These are phyloP conservation scores for Protomyces pachydermus DNA, from an alignment of 1,139 yeast species.

Conservation along the genomic window DNA sequence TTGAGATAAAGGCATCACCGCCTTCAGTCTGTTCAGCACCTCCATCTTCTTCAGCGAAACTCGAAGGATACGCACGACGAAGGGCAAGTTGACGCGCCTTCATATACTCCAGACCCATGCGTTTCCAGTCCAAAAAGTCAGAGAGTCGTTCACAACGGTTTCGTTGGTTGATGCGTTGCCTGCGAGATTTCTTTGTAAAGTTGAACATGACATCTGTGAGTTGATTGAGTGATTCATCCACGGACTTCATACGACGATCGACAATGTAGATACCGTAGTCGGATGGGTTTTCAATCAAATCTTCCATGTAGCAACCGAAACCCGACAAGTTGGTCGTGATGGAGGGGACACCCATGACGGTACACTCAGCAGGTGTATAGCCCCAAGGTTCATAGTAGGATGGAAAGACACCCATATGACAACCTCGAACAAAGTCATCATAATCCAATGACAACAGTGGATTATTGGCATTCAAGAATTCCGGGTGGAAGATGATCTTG, in stretches of 20 bases:
- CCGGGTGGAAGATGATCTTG: conserved; percentile 95
- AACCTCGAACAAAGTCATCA: conserved; percentile 96
- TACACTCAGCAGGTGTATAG: conserved; percentile 97
- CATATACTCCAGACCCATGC: conserved; percentile 94
- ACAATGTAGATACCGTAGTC: conserved; percentile 97
- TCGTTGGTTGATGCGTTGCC: conserved; percentile 97
- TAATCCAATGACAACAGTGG: conserved; percentile 90
- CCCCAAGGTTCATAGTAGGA: conserved; percentile 99
- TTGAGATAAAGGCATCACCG: conserved; percentile 52
- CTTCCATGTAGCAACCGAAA: conserved; percentile 98
- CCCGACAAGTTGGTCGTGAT: conserved; percentile 95
- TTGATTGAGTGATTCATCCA: conserved; percentile 91
- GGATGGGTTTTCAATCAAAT: conserved; percentile 84
- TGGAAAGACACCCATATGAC: conserved; percentile 97
- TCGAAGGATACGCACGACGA: conserved; percentile 89
- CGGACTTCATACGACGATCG: conserved; percentile 87
- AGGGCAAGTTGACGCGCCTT: conserved; percentile 90
- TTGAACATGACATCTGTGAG: conserved; percentile 84
- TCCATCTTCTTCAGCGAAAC: conserved; percentile 48
- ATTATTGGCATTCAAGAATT: conserved; percentile 88
- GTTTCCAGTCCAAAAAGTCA: conserved; percentile 91
- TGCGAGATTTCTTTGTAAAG: conserved; percentile 79
- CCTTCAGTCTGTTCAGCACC: conserved; percentile 26
- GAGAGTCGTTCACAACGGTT: conserved; percentile 92
- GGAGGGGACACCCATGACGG: conserved; percentile 99